Base-by-base conservation (phyloP, 78 protist species). In the Dictyostelium capitatum region DNA sequence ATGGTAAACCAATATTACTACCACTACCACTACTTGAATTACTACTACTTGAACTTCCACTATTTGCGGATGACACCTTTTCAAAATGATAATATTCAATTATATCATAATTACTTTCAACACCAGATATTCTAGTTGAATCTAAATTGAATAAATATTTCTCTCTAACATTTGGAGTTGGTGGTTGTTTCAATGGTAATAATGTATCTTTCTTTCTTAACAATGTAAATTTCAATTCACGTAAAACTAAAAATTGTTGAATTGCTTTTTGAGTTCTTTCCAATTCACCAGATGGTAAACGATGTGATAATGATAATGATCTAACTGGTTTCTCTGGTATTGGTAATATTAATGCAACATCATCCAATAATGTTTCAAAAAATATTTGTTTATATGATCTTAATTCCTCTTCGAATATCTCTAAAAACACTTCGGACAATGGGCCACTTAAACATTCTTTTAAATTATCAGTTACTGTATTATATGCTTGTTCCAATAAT, bases 181-280 rank as follows among this genome's bases (percentile, higher is more conserved):
- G 46, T 67, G 91, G 95, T 48, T 91, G 92, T 56, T 91, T 91
- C 28, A 91, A 48, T 28, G 95, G 95, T 23, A 91, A 32, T 23
- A 56, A 3, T 5, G 50, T 83, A 69, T 94, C 96, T 53, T 80
- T 85, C 54, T 74, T 30, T 37, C 92, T 57, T 9, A 85, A 25
- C 83, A 89, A 32, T 6, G 90, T 85, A 51, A 47, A 94, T 20
- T 87, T 83, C 47, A 94, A 70, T 62, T 94, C 96, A 20, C 96
- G 80, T 28, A 94, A 23, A 3, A 85, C 89, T 7, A 94, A 56
- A 23, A 87, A 94, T 46, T 82, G 82, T 65, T 85, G 95, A 43
- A 94, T 78, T 6, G 90, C 92, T 54, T 94, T 85, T 79, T 94
- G 96, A n/a, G 70, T 80, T 79, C 59, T 89, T 57, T 94, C 96